These are phyloP conservation scores for Neofusicoccum umdonicola DNA, from an alignment of 2,329 filamentous ascomycete species.

Conservation along the genomic window DNA sequence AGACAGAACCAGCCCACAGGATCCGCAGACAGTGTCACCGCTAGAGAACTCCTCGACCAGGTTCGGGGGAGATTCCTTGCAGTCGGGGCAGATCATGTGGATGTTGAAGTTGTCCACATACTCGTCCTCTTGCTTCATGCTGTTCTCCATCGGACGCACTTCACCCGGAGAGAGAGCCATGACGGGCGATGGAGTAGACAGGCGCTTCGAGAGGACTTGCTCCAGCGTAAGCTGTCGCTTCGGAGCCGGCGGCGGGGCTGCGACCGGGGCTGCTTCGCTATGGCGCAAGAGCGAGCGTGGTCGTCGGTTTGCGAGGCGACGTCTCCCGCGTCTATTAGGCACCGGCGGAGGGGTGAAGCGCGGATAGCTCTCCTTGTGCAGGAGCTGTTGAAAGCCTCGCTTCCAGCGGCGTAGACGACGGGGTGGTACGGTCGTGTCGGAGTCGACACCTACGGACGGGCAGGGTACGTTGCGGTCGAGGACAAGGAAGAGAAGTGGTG, in stretches of 20 bases:
- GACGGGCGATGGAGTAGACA: background rate
- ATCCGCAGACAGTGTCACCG: constrained; percentile 88
- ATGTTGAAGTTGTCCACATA: constrained; percentile 87
- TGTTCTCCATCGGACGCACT: constrained; percentile 38
- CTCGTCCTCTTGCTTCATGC: constrained; percentile 37
- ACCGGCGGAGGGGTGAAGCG: background rate
- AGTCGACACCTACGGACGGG: too few species aligned
- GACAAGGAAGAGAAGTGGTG: constrained; percentile 12
- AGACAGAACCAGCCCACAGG: constrained; percentile 86
- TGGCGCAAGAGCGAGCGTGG: background rate
- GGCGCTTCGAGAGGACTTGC: background rate
- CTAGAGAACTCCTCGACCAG: constrained; percentile 89
- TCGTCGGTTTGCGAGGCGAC: background rate
- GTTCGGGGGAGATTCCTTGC: constrained; percentile 87
- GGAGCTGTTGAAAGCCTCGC: background rate
- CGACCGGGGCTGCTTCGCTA: background rate
- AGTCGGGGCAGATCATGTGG: constrained; percentile 83
- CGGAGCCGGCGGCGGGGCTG: background rate
- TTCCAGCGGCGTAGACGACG: background rate
- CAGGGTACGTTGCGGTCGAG: background rate
- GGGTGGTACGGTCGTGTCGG: background rate
- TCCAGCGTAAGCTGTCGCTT: background rate
- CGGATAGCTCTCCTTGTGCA: too few species aligned
- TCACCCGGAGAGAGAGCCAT: constrained; percentile 43
- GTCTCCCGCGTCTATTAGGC: background rate